These are phyloP conservation scores for Solanum tacnaense DNA, from an alignment of 257 asterid genomes.

Conservation along the genomic window DNA sequence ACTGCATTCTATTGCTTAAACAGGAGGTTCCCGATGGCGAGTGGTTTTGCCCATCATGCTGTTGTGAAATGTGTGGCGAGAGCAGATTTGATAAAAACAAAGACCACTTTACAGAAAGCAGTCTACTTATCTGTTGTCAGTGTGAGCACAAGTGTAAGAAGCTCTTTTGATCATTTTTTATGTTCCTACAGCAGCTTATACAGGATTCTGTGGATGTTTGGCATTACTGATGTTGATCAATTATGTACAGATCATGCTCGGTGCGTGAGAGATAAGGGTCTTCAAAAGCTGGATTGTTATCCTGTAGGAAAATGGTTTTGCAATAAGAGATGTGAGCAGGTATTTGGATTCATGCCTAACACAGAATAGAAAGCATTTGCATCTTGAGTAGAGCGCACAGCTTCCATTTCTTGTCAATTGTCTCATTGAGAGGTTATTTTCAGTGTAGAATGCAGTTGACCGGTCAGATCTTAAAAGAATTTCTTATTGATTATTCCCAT, in stretches of 20 bases:
- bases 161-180: background rate
- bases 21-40: conserved; percentile 70
- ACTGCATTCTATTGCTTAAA: conserved; percentile 3
- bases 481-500: background rate
- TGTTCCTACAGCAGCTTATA: background rate
- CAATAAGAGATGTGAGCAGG: conserved; percentile 49
- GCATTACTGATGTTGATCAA: background rate
- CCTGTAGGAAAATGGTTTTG: conserved; percentile 52
- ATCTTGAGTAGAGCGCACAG: background rate
- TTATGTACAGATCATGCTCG: conserved; percentile 46
- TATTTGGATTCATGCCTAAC: conserved; percentile 5
- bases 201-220: background rate
- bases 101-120: conserved; percentile 16
- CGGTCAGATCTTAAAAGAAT: background rate
- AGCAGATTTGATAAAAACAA: conserved; percentile 11
- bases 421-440: background rate
- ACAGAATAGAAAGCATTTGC: background rate
- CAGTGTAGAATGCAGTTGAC: background rate
- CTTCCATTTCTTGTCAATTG: background rate
- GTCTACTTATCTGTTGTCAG: conserved; percentile 38
- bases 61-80: conserved; percentile 55
- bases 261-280: conserved; percentile 34
- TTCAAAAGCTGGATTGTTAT: conserved; percentile 4
- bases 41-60: conserved; percentile 82
- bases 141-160: conserved; percentile 69